Percentiles rank a stretch among this genome's conserved stretches.
phyloP scores from a whole-genome alignment of 441 rosid genomes.

The Erodium trifolium region DNA sequence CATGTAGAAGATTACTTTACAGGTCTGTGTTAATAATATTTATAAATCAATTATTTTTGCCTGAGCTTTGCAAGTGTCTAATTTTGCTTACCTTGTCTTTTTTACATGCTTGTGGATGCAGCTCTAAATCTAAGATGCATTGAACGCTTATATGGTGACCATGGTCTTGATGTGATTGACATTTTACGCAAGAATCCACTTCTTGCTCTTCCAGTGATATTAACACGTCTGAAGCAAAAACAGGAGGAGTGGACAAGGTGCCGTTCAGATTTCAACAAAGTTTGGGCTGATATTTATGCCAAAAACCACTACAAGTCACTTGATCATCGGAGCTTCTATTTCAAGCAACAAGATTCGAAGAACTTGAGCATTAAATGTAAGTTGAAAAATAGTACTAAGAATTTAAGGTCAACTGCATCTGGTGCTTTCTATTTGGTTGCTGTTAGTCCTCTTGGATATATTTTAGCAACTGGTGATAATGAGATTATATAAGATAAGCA shows the following conservation, averaged over 20 bases:
- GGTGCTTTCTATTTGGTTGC: background rate
- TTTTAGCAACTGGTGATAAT: background rate
- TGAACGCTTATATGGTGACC: conserved; percentile 94
- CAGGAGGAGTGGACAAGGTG: conserved; percentile 97
- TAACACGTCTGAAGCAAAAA: conserved; percentile 95
- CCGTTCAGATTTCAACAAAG: conserved; percentile 91
- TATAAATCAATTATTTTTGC: background rate
- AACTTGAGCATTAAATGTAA: too few relatives aligned
- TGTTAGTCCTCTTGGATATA: conserved; percentile 13
- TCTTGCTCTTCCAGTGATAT: conserved; percentile 85
- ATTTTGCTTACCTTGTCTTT: conserved; percentile 22
- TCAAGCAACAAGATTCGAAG: too few relatives aligned
- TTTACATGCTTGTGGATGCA: conserved; percentile 24
- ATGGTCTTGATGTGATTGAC: conserved; percentile 94
- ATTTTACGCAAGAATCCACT: conserved; percentile 72
- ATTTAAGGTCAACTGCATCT: conserved; percentile 13
- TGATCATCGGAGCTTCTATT: conserved; percentile 31
- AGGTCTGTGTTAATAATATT: background rate
- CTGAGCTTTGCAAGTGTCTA: conserved; percentile 15
- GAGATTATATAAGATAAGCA: background rate
- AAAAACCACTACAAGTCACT: conserved; percentile 96
- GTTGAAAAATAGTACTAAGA: background rate
- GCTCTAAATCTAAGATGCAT: conserved; percentile 87
- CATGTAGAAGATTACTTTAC: too few relatives aligned
- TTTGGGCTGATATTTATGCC: conserved; percentile 93